A percentile compares a stretch with the other conserved stretches of the same genome.
These are phyloP conservation scores for Colletotrichum zoysiae DNA, from an alignment of 2,329 filamentous ascomycete genomes.

Conservation along the genomic window DNA sequence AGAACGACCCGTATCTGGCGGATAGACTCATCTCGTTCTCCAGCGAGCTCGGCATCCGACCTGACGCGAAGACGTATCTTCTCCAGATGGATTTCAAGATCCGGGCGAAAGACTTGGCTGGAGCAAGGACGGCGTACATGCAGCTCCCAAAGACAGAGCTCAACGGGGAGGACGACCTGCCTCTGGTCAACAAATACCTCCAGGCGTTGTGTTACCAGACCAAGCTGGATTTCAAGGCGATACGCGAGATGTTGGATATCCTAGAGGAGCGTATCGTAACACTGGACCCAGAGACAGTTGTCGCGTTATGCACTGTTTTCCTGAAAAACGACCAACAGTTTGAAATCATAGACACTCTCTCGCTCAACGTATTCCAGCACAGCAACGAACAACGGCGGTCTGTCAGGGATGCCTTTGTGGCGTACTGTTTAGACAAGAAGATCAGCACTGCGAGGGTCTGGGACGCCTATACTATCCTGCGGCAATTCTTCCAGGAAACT, in stretches of 20 bases:
- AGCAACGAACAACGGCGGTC: slow-evolving; percentile 76
- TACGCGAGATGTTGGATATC: slow-evolving; percentile 79
- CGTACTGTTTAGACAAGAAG: slow-evolving; percentile 73
- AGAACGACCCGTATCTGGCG: slow-evolving; percentile 77
- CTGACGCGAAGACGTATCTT: slow-evolving; percentile 78
- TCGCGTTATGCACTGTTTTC: slow-evolving; percentile 79
- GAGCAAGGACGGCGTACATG: slow-evolving; percentile 75
- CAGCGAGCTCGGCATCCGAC: slow-evolving; percentile 71
- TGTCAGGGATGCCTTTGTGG: slow-evolving; percentile 75
- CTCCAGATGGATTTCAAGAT: slow-evolving; percentile 83
- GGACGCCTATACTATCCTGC: slow-evolving; percentile 75
- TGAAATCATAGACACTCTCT: slow-evolving; percentile 86
- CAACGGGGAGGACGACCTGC: slow-evolving; percentile 69
- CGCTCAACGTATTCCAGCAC: slow-evolving; percentile 78
- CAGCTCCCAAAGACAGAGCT: slow-evolving; percentile 66
- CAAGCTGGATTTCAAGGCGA: slow-evolving; percentile 74
- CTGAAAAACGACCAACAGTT: slow-evolving; percentile 81
- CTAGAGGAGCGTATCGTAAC: slow-evolving; percentile 77
- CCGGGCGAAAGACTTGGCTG: slow-evolving; percentile 78
- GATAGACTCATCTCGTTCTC: slow-evolving; percentile 80
- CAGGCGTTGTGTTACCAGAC: slow-evolving; percentile 73
- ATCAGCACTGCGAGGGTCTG: slow-evolving; percentile 75
- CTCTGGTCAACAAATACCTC: slow-evolving; percentile 78
- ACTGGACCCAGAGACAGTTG: slow-evolving; percentile 81
- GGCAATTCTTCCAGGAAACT: slow-evolving; percentile 75